phyloP scores from a whole-genome alignment of 2,329 filamentous ascomycete species.

The Hypomyces perniciosus region DNA sequence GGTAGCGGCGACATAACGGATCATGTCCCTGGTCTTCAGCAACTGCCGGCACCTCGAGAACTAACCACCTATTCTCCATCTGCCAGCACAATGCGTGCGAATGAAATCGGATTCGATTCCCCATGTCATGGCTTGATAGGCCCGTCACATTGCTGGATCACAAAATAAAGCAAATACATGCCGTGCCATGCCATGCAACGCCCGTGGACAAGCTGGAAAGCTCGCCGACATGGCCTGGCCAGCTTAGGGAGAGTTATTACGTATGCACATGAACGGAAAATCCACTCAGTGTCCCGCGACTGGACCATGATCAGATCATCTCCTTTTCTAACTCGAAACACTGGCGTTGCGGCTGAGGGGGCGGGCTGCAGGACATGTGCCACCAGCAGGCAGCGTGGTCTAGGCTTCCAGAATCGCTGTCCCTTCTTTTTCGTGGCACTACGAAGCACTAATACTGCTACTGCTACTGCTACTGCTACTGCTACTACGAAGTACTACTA shows the following conservation, averaged over 20 bases:
- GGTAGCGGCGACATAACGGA: constrained; percentile 7
- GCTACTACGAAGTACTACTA: too few relatives aligned
- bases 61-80: too few relatives aligned
- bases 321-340: constrained; percentile 12
- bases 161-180: too few relatives aligned
- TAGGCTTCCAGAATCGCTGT: constrained; percentile 12
- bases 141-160: too few relatives aligned
- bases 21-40: neutral
- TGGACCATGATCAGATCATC: constrained; percentile 3
- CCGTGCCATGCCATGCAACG: too few relatives aligned
- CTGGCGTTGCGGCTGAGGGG: constrained; percentile 14
- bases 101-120: too few relatives aligned
- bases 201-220: too few relatives aligned
- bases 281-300: neutral
- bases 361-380: constrained; percentile 3
- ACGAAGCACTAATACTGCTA: neutral
- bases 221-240: too few relatives aligned
- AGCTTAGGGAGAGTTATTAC: neutral
- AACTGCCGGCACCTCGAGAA: too few relatives aligned
- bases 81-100: too few relatives aligned
- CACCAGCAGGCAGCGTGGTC: neutral
- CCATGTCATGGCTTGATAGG: too few relatives aligned
- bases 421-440: neutral
- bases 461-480: neutral
- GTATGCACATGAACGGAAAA: constrained; percentile 1